These are phyloP conservation scores for Hymenoscyphus repandus DNA, from an alignment of 2,329 filamentous ascomycete species.

Conservation along the genomic window DNA sequence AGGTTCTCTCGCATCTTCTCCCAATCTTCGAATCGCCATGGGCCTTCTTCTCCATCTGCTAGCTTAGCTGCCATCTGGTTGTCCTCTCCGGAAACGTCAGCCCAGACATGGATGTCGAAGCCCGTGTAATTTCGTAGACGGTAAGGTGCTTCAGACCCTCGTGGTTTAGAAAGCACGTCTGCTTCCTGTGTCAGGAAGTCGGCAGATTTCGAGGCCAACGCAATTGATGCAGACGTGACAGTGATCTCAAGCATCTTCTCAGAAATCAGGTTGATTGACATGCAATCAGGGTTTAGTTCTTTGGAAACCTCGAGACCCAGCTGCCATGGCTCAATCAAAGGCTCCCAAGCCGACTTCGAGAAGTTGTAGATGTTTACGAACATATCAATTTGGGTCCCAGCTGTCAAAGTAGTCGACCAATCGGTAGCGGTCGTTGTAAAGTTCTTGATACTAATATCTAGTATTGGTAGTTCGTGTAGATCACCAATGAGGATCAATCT, in stretches of 20 bases:
- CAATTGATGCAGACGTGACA: slow-evolving; percentile 88
- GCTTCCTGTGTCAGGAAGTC: slow-evolving; percentile 84
- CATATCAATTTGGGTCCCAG: slow-evolving; percentile 84
- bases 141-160: slow-evolving; percentile 87
- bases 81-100: slow-evolving; percentile 61
- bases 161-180: slow-evolving; percentile 88
- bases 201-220: slow-evolving; percentile 85
- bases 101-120: slow-evolving; percentile 81
- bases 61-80: slow-evolving; percentile 71
- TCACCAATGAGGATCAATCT: slow-evolving; percentile 93
- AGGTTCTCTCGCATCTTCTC: slow-evolving; percentile 94
- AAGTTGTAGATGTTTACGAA: slow-evolving; percentile 99
- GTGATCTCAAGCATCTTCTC: slow-evolving; percentile 89
- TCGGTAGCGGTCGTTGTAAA: slow-evolving; percentile 82
- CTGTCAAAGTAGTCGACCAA: slow-evolving; percentile 84
- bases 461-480: slow-evolving; percentile 86
- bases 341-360: slow-evolving; percentile 97
- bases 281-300: slow-evolving; percentile 65
- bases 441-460: slow-evolving; percentile 89
- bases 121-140: slow-evolving; percentile 93
- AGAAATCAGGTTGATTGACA: slow-evolving; percentile 82
- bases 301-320: slow-evolving; percentile 86
- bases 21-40: slow-evolving; percentile 96
- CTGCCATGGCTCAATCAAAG: slow-evolving; percentile 91
- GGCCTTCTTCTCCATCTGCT: slow-evolving; percentile 81